These are phyloP conservation scores for Tulasnella sp. DNA, from an alignment of 768 basidiomycete species.

Conservation along the genomic window DNA sequence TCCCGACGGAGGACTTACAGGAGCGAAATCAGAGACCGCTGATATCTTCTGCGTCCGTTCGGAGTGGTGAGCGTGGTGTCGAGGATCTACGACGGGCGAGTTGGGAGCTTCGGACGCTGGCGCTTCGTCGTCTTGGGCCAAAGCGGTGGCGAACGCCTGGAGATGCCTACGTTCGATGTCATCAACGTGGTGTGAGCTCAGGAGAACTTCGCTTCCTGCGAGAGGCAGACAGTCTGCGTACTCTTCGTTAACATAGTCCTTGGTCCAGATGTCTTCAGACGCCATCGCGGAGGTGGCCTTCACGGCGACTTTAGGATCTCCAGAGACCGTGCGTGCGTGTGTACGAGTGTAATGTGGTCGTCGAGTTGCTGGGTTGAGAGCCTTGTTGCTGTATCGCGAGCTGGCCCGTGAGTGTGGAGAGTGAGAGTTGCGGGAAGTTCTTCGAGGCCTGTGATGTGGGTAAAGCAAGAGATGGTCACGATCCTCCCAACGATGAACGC, in stretches of 20 bases:
- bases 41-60: conserved; percentile 64
- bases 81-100: conserved; percentile 23
- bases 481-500: background rate
- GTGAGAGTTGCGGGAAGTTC: background rate
- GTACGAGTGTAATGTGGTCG: background rate
- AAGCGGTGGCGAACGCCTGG: conserved; percentile 63
- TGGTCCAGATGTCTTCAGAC: conserved; percentile 27
- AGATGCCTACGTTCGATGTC: conserved; percentile 39
- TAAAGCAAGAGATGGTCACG: background rate
- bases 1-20: conserved; percentile 22
- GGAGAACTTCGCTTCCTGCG: background rate
- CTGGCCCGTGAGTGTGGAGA: background rate
- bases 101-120: conserved; percentile 26
- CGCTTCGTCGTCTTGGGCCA: conserved; percentile 46
- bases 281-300: background rate
- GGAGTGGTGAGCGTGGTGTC: conserved; percentile 22
- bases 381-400: background rate
- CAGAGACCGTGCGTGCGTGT: background rate
- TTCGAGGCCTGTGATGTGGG: background rate
- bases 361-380: background rate
- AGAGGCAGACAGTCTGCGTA: conserved; percentile 27
- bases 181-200: background rate
- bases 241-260: conserved; percentile 63
- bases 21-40: conserved; percentile 80
- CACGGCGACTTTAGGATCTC: background rate